phyloP scores from a whole-genome alignment of 805 yeast species.

The Spathaspora arborariae region DNA sequence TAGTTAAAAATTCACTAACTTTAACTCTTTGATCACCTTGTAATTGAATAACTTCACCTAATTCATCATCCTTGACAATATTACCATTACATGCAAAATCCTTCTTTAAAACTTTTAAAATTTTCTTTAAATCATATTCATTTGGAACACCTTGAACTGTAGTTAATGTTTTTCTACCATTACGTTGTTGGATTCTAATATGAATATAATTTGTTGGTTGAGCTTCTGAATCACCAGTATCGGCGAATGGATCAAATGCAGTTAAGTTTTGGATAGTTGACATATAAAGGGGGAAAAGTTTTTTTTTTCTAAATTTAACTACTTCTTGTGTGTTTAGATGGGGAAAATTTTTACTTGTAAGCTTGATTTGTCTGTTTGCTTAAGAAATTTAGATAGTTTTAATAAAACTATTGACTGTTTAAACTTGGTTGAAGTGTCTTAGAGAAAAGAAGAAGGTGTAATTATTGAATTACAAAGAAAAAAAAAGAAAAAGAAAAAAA shows the following conservation, averaged over 20 bases:
- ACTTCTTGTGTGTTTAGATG: too few relatives aligned
- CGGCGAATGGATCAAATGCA: conserved; percentile 97
- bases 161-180: conserved; percentile 97
- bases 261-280: conserved; percentile 90
- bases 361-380: too few relatives aligned
- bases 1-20: conserved; percentile 86
- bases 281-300: too few relatives aligned
- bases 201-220: conserved; percentile 95
- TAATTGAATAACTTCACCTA: conserved; percentile 95
- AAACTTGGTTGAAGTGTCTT: too few relatives aligned
- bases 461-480: too few relatives aligned
- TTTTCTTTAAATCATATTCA: conserved; percentile 92
- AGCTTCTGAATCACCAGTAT: conserved; percentile 98
- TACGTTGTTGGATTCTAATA: conserved; percentile 98
- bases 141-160: conserved; percentile 97
- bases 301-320: too few relatives aligned
- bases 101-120: conserved; percentile 89
- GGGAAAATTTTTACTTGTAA: too few relatives aligned
- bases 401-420: too few relatives aligned
- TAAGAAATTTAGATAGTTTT: too few relatives aligned
- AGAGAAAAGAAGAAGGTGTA: too few relatives aligned
- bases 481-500: too few relatives aligned
- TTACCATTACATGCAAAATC: conserved; percentile 99
- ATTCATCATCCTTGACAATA: conserved; percentile 91
- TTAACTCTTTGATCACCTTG: conserved; percentile 99